A percentile compares a stretch with the other conserved stretches of the same genome.
These are phyloP conservation scores for Pyrus hybrid DNA, from an alignment of 331 rosid species.

Conservation along the genomic window DNA sequence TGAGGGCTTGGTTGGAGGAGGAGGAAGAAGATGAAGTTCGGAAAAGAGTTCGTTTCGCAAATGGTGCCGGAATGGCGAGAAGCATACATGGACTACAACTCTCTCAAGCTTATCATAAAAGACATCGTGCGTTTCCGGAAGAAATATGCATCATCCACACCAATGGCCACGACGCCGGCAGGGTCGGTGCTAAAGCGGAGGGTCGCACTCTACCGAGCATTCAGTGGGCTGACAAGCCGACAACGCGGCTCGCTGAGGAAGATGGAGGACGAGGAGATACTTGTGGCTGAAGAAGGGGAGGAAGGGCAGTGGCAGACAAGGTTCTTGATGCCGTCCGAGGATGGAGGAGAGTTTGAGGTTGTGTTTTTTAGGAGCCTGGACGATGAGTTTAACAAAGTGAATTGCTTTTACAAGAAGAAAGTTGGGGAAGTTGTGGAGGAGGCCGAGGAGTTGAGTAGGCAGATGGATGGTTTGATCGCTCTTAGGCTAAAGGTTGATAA, in stretches of 20 bases:
- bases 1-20: not conserved
- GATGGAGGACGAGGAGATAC: slow-evolving; percentile 47
- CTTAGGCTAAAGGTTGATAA: slow-evolving; percentile 52
- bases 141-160: slow-evolving; percentile 5
- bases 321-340: slow-evolving; percentile 37
- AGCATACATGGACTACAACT: slow-evolving; percentile 60
- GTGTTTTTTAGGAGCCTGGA: slow-evolving; percentile 54
- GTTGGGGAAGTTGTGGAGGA: slow-evolving; percentile 39
- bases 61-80: slow-evolving; percentile 79
- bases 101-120: slow-evolving; percentile 45
- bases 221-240: slow-evolving; percentile 48
- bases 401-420: slow-evolving; percentile 40
- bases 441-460: slow-evolving; percentile 59
- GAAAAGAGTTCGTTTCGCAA: slow-evolving; percentile 61
- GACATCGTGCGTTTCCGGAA: slow-evolving; percentile 14
- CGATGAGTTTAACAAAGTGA: slow-evolving; percentile 65
- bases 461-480: slow-evolving; percentile 72
- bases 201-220: slow-evolving; percentile 51
- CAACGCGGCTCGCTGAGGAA: slow-evolving; percentile 21
- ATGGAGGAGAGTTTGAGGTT: slow-evolving; percentile 34
- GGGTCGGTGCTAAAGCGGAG: slow-evolving; percentile 37
- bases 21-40: slow-evolving; percentile 55
- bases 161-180: slow-evolving; percentile 28
- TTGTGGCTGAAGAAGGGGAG: slow-evolving; percentile 24
- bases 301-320: slow-evolving; percentile 36